Percentiles rank a stretch among this genome's conserved stretches.
phyloP scores from a whole-genome alignment of 371 early-diverging fungal genomes.

The Amoeboaphelidium protococcarum region DNA sequence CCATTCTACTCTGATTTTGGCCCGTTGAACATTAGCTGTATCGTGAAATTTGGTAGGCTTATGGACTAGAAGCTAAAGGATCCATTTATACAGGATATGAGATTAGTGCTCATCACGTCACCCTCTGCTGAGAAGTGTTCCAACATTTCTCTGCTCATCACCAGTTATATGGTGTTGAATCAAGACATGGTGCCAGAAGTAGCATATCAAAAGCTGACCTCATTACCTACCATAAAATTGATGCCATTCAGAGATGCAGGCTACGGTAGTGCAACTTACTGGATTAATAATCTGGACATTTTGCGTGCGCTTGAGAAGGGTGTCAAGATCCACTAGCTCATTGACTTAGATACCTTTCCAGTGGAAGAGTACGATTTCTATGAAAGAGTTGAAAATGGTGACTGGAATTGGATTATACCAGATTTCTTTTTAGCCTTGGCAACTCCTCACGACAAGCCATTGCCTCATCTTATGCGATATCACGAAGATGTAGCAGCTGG shows the following conservation, averaged over 20 bases:
- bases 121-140: conserved; percentile 17
- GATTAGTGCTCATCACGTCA: background rate
- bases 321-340: conserved; percentile 15
- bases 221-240: conserved; percentile 13
- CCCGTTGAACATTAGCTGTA: conserved; percentile 24
- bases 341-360: conserved; percentile 22
- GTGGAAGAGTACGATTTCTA: conserved; percentile 29
- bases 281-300: conserved; percentile 27
- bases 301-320: conserved; percentile 24
- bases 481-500: background rate
- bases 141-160: background rate
- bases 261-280: conserved; percentile 27
- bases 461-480: background rate
- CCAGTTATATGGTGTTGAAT: background rate
- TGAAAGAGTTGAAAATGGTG: conserved; percentile 31
- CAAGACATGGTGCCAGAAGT: conserved; percentile 17
- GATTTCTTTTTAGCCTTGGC: conserved; percentile 30
- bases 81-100: background rate
- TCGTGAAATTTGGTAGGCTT: conserved; percentile 23
- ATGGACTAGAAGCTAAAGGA: conserved; percentile 16
- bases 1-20: conserved; percentile 25
- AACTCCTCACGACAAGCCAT: conserved; percentile 20
- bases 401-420: conserved; percentile 32
- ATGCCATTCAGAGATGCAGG: conserved; percentile 34
- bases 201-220: conserved; percentile 11